Conservation (phyloP, 352 stramenopile species). For the Elongisporangium undulatum region DNA sequence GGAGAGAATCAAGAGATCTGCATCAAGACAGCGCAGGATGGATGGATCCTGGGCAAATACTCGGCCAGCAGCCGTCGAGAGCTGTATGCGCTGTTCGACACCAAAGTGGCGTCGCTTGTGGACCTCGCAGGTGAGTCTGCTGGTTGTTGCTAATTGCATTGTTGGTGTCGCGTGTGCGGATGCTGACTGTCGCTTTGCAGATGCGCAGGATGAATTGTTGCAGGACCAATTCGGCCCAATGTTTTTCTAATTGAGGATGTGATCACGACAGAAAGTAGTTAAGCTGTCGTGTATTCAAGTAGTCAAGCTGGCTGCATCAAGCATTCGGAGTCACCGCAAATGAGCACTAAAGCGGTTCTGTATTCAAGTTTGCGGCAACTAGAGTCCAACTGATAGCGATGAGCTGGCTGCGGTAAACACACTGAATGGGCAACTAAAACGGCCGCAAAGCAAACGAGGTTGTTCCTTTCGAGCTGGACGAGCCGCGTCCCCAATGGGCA, state of each 20-base stretch:
- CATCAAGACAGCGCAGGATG: conserved; percentile 47
- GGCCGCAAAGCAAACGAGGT: no score
- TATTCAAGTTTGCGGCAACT: no score
- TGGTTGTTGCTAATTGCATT: not conserved
- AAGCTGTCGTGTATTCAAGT: not conserved
- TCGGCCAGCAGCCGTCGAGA: conserved; percentile 38
- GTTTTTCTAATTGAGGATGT: conserved; percentile 35
- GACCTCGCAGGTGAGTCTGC: conserved; percentile 41
- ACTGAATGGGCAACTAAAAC: no score
- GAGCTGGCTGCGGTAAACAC: no score
- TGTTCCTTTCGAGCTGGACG: no score
- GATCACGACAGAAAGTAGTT: not conserved
- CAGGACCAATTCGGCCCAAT: conserved; percentile 55
- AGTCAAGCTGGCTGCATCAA: not conserved
- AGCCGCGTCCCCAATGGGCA: no score
- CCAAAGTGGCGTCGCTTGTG: conserved; percentile 45
- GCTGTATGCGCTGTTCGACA: conserved; percentile 61
- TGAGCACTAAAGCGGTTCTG: no score
- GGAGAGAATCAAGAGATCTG: conserved; percentile 42
- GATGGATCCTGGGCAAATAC: conserved; percentile 54
- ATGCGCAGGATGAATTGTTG: conserved; percentile 37
- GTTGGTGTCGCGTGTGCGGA: not conserved
- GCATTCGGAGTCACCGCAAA: no score
- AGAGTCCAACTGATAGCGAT: no score
- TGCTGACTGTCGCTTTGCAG: conserved; percentile 13